Base-by-base conservation (phyloP, 2,329 filamentous ascomycete species). In the Fusarium staphyleae region DNA sequence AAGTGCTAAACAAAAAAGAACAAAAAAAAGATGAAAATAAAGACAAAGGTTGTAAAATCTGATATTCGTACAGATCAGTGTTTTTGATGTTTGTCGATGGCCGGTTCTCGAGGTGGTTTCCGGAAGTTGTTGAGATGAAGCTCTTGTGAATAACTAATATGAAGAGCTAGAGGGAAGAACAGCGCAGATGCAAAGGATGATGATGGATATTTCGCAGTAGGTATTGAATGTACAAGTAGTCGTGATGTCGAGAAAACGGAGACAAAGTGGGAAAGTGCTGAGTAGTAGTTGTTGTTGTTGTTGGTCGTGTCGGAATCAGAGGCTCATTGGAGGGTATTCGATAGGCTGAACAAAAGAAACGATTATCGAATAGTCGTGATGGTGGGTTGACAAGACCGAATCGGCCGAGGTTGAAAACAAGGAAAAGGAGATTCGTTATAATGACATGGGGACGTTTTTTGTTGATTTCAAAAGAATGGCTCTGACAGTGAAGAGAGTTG, bases 391-490 rank as follows among this genome's bases (percentile, higher is more conserved):
- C 47, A 61, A 50, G 69, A 70, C 68, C 68, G 63, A 51, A 61
- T 57, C 40, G 68, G 69, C 67, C 68, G 62, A 66, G 66, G 57
- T 66, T 65, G 57, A 68, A 66, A 61, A 62, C 65, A 73, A 70
- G 63, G 66, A 64, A 68, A 69, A 68, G 59, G 64, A 67, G 48
- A 68, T 69, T 74, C 75, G 76, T 78, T 78, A 78, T 72, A 63
- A 71, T 69, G 70, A 77, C 76, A 78, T 78, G 69, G 70, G 71
- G 65, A 66, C 70, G 68, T 69, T 70, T 63, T 59, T 66, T 55
- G 57, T 55, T 57, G 44, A 29, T 62, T 60, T 54, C 43, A 39
- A 61, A 70, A 65, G 66, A 68, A 64, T 66, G 69, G 66, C 62
- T 68, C 62, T 58, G 57, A 62, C 62, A 63, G 57, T 57, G 58